Evolutionary conservation across 371 early-diverging fungal genomes (phyloP), one percentile per base, ranked within the genome.

Genomic region (Lichtheimia ramosa): DNA sequence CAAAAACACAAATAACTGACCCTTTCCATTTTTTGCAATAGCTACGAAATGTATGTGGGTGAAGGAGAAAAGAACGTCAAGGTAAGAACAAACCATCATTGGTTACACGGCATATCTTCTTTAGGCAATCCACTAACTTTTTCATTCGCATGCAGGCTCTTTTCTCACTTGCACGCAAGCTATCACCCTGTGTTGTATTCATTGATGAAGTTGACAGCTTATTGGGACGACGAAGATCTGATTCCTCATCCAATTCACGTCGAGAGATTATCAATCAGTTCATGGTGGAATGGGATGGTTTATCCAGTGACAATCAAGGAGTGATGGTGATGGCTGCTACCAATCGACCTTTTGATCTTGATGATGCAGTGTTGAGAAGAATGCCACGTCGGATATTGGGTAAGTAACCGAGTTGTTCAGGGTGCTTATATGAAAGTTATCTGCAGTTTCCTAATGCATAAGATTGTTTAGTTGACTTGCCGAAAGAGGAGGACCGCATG

Each of bases 171-270:
- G 99, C 99, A 5, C 82, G 98, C 56, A 96, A 97, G 65, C 74
- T 97, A 5, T 77, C 92, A 12, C 99, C 99, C 1, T 93, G 98
- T 68, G 97, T 99, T 8, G 89, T 99, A 15, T 99, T 99, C 66
- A 82, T 99, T 58, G 99, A 99, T 74, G 99, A 99, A 71, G 92
- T 99, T 0, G 99, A 99, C 66, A 92, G 98, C 34, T 72, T 99
- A 23, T 91, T 99, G 79, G 86, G 88, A 14, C 85, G 94, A 12
- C 88, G 99, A 51, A 82, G 92, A 16, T 76, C 81, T 5, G 82
- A 77, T 23, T 64, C 71, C 21, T 59, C 68, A 5, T 68, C 78
- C 3, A 77, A 69, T 62, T 75, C 71, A 64, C 90, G 81, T 53
- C 86, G 81, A 59, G 98, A 98, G 68, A 93, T 98, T 16, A 90